Conservation (phyloP, 495 filamentous ascomycete species). For the Hypoxylon lienhwacheense region DNA sequence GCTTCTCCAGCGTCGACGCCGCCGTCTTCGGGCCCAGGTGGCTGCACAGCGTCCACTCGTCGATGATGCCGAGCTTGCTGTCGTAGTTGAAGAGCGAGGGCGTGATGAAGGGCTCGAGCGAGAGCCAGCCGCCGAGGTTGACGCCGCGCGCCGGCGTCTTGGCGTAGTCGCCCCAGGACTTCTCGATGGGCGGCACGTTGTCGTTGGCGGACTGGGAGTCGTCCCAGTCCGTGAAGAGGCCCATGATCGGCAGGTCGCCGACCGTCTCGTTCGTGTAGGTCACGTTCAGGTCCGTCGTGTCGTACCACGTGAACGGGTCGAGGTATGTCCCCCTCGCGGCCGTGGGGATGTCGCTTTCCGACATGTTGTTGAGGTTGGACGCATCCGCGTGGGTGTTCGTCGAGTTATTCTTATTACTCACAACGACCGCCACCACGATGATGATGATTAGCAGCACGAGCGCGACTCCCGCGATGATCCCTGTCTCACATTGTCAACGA, state of each 20-base stretch:
- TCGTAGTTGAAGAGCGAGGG: constrained; percentile 86
- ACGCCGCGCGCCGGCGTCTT: constrained; percentile 81
- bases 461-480: constrained; percentile 55
- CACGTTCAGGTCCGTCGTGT: constrained; percentile 89
- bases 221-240: constrained; percentile 83
- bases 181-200: constrained; percentile 74
- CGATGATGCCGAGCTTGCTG: constrained; percentile 64
- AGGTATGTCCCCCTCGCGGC: constrained; percentile 72
- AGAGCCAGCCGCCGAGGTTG: constrained; percentile 94
- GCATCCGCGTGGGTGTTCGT: constrained; percentile 43
- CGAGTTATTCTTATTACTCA: constrained; percentile 64
- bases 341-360: constrained; percentile 63
- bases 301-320: constrained; percentile 92
- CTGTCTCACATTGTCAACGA: constrained; percentile 42
- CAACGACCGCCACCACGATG: constrained; percentile 71
- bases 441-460: constrained; percentile 69
- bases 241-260: constrained; percentile 87
- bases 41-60: constrained; percentile 80
- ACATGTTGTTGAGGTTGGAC: constrained; percentile 61
- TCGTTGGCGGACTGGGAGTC: constrained; percentile 77
- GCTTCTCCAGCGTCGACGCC: constrained; percentile 71
- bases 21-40: constrained; percentile 66
- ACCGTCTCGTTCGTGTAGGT: constrained; percentile 88
- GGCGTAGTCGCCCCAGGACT: constrained; percentile 74
- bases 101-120: constrained; percentile 91